A percentile compares a stretch with the other conserved stretches of the same genome.
These are phyloP conservation scores for Pythium rhizo-oryzae DNA, from an alignment of 352 stramenopile genomes.

Conservation along the genomic window DNA sequence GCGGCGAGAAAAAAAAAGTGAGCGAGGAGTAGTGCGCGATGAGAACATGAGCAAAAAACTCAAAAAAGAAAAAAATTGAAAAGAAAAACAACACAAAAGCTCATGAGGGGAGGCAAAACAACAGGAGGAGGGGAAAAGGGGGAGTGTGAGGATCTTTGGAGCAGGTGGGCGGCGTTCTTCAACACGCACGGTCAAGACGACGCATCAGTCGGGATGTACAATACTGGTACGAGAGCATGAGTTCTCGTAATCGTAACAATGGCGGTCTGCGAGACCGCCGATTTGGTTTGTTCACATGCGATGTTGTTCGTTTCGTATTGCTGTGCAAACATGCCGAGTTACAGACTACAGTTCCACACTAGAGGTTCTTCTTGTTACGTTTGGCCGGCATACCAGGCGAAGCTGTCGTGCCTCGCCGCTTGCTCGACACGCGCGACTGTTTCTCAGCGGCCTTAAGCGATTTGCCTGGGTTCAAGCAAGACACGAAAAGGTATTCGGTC, in stretches of 20 bases:
- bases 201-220: too few species aligned
- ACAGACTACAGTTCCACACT: too few species aligned
- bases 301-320: too few species aligned
- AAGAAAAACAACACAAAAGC: slow-evolving; percentile 31
- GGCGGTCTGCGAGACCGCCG: slow-evolving; percentile 1
- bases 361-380: slow-evolving; percentile 59
- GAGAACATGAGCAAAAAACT: slow-evolving; percentile 19
- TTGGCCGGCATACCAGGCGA: slow-evolving; percentile 45
- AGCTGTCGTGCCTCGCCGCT: slow-evolving; percentile 39
- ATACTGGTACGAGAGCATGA: too few species aligned
- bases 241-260: too few species aligned
- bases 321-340: too few species aligned
- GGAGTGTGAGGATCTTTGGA: too few species aligned
- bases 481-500: too few species aligned
- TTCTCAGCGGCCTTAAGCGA: slow-evolving; percentile 61
- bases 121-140: not conserved
- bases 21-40: slow-evolving; percentile 19
- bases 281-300: too few species aligned
- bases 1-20: slow-evolving; percentile 23
- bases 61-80: slow-evolving; percentile 25
- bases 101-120: not conserved
- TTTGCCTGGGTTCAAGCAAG: slow-evolving; percentile 53
- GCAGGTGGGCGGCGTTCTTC: too few species aligned
- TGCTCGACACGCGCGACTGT: slow-evolving; percentile 40
- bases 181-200: too few species aligned